phyloP scores from a whole-genome alignment of 2,329 filamentous ascomycete genomes.

The Phialophora macrospora region DNA sequence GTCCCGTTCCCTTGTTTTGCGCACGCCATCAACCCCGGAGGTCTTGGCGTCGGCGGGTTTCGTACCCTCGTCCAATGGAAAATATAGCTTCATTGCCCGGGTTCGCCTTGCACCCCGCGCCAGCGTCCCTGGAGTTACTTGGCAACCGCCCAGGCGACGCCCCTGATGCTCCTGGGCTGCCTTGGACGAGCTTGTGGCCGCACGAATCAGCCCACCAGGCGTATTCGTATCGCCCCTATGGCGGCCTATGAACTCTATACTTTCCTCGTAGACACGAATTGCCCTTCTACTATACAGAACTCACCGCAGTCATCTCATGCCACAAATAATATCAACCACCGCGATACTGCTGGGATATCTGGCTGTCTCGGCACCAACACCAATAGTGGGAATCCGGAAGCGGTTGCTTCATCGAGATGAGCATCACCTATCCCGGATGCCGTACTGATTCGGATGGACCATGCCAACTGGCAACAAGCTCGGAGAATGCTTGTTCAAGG shows the following conservation, averaged over 20 bases:
- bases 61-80: neutral
- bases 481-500: neutral
- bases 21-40: too few relatives aligned
- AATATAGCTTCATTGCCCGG: neutral
- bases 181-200: neutral
- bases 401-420: neutral
- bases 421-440: neutral
- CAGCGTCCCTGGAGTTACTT: neutral
- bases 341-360: neutral
- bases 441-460: neutral
- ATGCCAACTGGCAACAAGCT: neutral
- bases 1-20: neutral
- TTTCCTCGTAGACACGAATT: neutral
- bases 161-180: neutral
- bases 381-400: neutral
- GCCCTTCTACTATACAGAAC: neutral
- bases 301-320: neutral
- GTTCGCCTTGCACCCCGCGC: neutral
- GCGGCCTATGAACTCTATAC: neutral
- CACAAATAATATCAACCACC: neutral
- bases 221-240: neutral
- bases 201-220: neutral
- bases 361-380: neutral
- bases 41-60: neutral
- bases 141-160: neutral